Evolutionary conservation across 2,329 filamentous ascomycete genomes (phyloP).

Genomic region (Gliomastix tumulicola): DNA sequence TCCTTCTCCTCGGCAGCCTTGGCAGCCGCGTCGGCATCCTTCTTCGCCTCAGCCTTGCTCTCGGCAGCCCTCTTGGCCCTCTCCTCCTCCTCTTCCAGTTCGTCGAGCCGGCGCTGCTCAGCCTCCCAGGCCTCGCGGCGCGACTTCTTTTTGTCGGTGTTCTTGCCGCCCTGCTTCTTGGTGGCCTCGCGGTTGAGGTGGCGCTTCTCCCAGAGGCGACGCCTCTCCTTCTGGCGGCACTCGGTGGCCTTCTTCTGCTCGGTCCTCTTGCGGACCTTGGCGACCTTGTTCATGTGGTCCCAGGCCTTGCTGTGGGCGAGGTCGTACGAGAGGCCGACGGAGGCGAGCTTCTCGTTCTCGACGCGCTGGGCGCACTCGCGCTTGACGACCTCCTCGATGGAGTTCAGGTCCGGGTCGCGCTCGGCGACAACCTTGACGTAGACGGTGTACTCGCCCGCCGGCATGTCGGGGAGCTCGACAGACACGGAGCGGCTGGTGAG

Average conservation of each 20-base stretch:
- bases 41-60: constrained; percentile 20
- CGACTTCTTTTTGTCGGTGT: constrained; percentile 23
- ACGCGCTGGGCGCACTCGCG: constrained; percentile 35
- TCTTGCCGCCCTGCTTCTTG: constrained; percentile 31
- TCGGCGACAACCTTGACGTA: constrained; percentile 48
- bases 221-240: constrained; percentile 35
- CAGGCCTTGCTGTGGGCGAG: constrained; percentile 52
- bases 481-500: constrained; percentile 52
- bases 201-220: constrained; percentile 41
- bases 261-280: constrained; percentile 40
- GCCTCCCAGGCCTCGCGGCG: constrained; percentile 18
- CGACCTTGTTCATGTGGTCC: constrained; percentile 40
- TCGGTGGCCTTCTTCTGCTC: constrained; percentile 41
- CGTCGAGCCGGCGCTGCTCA: constrained; percentile 16
- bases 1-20: constrained; percentile 7
- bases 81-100: constrained; percentile 15
- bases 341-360: constrained; percentile 52
- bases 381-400: constrained; percentile 51
- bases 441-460: constrained; percentile 49
- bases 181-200: constrained; percentile 34
- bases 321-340: constrained; percentile 52
- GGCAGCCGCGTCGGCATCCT: constrained; percentile 14
- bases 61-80: no score
- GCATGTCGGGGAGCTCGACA: constrained; percentile 47
- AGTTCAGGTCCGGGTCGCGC: constrained; percentile 31